Percentiles rank a stretch among this genome's conserved stretches.
These are phyloP conservation scores for Arthrobotrys musiformis DNA, from an alignment of 2,329 filamentous ascomycete species.

Conservation along the genomic window DNA sequence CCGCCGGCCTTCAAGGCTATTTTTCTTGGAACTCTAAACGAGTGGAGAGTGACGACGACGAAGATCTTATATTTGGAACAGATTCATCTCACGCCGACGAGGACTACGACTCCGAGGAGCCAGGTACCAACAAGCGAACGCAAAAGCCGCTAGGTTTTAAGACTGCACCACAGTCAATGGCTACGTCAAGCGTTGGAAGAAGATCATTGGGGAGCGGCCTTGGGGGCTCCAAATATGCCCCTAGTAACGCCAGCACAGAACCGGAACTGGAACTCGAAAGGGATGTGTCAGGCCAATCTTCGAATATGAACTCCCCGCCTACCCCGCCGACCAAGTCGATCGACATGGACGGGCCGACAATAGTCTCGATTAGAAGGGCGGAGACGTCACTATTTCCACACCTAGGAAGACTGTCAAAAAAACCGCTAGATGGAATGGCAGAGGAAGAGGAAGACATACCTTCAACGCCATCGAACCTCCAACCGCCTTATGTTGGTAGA, in stretches of 20 bases:
- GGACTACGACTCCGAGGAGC: constrained; percentile 52
- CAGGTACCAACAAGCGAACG: constrained; percentile 10
- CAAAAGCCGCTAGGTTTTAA: constrained; percentile 25
- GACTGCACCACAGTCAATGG: constrained; percentile 54
- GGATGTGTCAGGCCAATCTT: constrained; percentile 44
- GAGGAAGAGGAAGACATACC: constrained; percentile 52
- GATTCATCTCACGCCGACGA: constrained; percentile 51
- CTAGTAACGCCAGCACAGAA: constrained; percentile 46
- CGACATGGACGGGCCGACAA: constrained; percentile 38
- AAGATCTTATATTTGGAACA: constrained; percentile 48
- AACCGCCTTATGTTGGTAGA: constrained; percentile 16
- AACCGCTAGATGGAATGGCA: constrained; percentile 31
- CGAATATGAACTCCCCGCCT: constrained; percentile 33
- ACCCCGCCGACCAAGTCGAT: constrained; percentile 38
- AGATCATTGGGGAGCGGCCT: constrained; percentile 39
- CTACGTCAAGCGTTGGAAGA: constrained; percentile 44
- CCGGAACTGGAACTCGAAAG: constrained; percentile 41
- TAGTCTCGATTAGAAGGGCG: constrained; percentile 50
- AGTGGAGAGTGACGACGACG: constrained; percentile 43
- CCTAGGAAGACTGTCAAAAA: constrained; percentile 25
- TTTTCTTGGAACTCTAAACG: constrained; percentile 45
- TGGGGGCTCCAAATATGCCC: constrained; percentile 43
- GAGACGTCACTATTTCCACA: constrained; percentile 55
- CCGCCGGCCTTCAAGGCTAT: constrained; percentile 48
- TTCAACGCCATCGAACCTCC: constrained; percentile 52